These are phyloP conservation scores for Cyphellophora attinorum DNA, from an alignment of 2,329 filamentous ascomycete genomes.

Conservation along the genomic window DNA sequence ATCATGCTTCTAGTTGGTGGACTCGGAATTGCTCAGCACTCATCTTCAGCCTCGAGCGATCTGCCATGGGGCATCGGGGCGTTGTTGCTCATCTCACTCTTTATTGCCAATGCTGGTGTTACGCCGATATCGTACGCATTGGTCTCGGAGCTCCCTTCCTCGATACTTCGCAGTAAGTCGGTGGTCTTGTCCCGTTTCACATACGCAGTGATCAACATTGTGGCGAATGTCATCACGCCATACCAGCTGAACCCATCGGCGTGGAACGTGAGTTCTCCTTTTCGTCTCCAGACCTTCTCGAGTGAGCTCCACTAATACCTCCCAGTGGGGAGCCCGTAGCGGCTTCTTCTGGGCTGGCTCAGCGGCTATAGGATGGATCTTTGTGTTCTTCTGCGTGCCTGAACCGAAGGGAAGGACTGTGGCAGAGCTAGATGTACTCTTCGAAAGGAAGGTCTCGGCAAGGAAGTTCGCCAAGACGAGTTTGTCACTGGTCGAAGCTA, in stretches of 20 bases:
- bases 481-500: no score
- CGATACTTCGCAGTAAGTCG: constrained; percentile 45
- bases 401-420: constrained; percentile 10
- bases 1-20: constrained; percentile 22
- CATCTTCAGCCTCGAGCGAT: constrained; percentile 19
- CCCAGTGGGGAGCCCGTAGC: constrained; percentile 23
- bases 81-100: constrained; percentile 43
- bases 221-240: constrained; percentile 22
- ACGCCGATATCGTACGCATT: constrained; percentile 45
- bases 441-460: constrained; percentile 13
- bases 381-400: constrained; percentile 27
- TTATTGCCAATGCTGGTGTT: constrained; percentile 45
- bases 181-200: constrained; percentile 42
- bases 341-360: constrained; percentile 27
- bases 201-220: constrained; percentile 42
- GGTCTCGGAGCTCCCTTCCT: constrained; percentile 44
- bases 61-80: constrained; percentile 28
- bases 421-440: constrained; percentile 11
- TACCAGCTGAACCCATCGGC: constrained; percentile 21
- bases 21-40: constrained; percentile 12
- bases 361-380: constrained; percentile 22
- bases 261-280: no score
- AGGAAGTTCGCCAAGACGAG: constrained; percentile 6
- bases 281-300: constrained; percentile 20
- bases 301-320: no score